phyloP scores from a whole-genome alignment of 169 alveolate genomes.

The Eimeria praecox region DNA sequence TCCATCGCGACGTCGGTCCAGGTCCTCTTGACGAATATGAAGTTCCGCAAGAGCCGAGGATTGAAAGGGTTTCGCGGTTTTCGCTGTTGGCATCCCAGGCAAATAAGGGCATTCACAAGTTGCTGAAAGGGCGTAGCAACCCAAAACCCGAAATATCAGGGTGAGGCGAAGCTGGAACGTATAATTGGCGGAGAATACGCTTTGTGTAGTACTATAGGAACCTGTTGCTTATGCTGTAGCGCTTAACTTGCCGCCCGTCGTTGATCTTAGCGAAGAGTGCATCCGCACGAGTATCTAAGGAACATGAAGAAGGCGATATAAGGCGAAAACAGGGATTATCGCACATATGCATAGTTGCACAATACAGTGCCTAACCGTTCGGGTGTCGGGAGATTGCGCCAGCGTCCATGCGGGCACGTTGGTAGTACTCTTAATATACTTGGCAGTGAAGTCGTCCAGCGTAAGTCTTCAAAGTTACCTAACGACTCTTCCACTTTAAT shows the following conservation, averaged over 20 bases:
- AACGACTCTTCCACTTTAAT: not conserved
- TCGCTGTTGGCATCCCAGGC: no score
- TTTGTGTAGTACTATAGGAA: not conserved
- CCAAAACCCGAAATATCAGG: no score
- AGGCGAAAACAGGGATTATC: not conserved
- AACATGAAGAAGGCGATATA: not conserved
- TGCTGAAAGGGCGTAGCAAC: no score
- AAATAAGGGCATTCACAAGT: no score
- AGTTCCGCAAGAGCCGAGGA: no score
- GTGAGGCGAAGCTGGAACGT: not conserved
- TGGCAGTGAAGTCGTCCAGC: not conserved
- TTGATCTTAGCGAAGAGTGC: not conserved
- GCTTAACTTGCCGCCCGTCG: not conserved
- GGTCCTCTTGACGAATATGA: no score
- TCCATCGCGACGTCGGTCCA: no score
- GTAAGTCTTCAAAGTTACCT: not conserved
- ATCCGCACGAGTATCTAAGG: not conserved
- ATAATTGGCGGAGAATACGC: not conserved
- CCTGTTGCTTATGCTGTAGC: no score
- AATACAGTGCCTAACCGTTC: not conserved
- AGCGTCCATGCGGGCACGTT: not conserved
- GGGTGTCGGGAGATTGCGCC: not conserved
- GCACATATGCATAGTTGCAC: not conserved
- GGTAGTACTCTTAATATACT: not conserved
- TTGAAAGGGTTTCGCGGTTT: no score